Evolutionary conservation across 2,329 filamentous ascomycete genomes (phyloP).

Genomic region (Botrytis elliptica): DNA sequence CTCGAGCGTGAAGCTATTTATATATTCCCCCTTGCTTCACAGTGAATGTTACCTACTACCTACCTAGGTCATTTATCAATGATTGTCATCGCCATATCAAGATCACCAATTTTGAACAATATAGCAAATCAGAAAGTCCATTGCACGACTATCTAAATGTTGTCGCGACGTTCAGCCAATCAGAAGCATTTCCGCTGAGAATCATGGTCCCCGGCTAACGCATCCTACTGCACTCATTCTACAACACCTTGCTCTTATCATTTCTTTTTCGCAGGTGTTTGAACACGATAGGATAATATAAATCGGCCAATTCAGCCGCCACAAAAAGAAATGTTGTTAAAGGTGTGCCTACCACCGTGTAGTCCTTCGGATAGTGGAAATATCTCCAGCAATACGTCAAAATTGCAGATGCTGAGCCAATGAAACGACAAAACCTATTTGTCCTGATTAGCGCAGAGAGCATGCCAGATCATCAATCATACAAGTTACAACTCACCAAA

Average conservation of each 20-base stretch:
- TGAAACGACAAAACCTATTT: neutral
- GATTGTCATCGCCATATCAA: neutral
- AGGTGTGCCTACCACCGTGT: neutral
- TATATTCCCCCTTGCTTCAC: neutral
- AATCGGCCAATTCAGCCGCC: neutral
- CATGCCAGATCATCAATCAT: too few species aligned
- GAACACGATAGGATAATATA: conserved; percentile 4
- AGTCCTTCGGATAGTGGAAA: neutral
- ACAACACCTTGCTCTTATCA: neutral
- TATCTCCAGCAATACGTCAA: conserved; percentile 5
- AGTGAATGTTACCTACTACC: neutral
- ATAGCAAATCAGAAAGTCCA: neutral
- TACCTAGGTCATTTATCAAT: neutral
- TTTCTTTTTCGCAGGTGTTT: too few species aligned
- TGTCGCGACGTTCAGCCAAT: neutral
- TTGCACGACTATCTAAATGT: neutral
- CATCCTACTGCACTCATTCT: neutral
- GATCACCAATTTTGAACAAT: neutral
- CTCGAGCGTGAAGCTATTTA: neutral
- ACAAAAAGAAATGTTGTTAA: neutral
- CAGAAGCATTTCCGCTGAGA: neutral
- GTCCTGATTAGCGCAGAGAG: neutral
- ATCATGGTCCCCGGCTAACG: neutral
- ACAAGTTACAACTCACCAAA: neutral
- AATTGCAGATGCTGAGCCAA: neutral